Evolutionary conservation across 2,329 filamentous ascomycete species (phyloP), one percentile per base, ranked within the genome.

Genomic region (Beauveria caledonica): DNA sequence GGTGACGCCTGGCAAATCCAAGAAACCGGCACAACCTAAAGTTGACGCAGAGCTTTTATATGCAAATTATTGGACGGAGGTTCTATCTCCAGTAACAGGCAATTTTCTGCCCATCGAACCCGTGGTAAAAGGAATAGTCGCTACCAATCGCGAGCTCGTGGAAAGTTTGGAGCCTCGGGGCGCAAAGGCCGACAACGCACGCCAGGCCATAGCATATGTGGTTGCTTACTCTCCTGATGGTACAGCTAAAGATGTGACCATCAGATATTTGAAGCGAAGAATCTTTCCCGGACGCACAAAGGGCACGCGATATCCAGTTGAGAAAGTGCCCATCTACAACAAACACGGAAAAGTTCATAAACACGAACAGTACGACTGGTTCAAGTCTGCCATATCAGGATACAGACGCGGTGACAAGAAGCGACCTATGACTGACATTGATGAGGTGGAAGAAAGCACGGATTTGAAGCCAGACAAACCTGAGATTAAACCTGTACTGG

Each of bases 51-150:
- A 96, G 65, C 78, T 97, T 29, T 84, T 86, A 2, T 94, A 87
- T 65, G 92, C 94, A 1, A 88, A 89, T 55, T 97, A 97, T 72
- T 99, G 94, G 94, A 88, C 89, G 0, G 94, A 99, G 72, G 88
- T 90, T 3, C 78, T 94, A 2, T 97, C 92, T 0, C 88, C 91
- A 2, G 80, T 90, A 3, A 93, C 90, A 0, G 84, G 90, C 58
- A 90, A 85, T 53, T 92, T 89, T 60, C 80, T 94, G 9, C 81
- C 92, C 0, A 87, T 97, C 2, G 92, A 96, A 61, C 81, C 90
- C 0, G 77, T 90, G 6, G 83, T 92, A 55, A 86, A 84, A 60
- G 84, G 81, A 23, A 68, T 87, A 2, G 79, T 94, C 21, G 89
- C 87, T 1, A 88, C 85, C 0, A 92, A 84, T 40, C 78, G 87